phyloP scores from a whole-genome alignment of 192 early-diverging fungal species.

The Backusella mclennaniae region DNA sequence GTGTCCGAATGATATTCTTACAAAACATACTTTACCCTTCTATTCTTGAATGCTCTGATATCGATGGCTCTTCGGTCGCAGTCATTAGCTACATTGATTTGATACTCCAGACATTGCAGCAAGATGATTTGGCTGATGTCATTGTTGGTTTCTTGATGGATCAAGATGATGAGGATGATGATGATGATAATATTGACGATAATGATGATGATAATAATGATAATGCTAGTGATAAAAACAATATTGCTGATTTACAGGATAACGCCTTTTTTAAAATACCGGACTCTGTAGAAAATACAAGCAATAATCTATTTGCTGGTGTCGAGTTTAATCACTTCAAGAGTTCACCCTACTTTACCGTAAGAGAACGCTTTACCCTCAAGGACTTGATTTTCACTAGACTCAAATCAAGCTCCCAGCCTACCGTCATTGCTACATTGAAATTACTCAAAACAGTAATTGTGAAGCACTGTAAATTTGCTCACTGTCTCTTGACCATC shows the following conservation, averaged over 20 bases:
- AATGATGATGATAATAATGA: too few species aligned
- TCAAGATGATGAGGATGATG: slow-evolving; percentile 43
- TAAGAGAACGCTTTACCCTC: slow-evolving; percentile 58
- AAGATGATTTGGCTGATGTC: slow-evolving; percentile 69
- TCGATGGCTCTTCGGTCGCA: slow-evolving; percentile 87
- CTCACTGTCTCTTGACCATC: slow-evolving; percentile 73
- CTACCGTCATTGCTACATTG: slow-evolving; percentile 81
- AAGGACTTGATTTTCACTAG: slow-evolving; percentile 86
- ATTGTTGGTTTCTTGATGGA: slow-evolving; percentile 80
- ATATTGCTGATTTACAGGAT: not conserved
- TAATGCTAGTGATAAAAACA: too few species aligned
- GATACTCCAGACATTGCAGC: slow-evolving; percentile 74
- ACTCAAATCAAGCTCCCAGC: slow-evolving; percentile 84
- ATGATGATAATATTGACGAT: not conserved
- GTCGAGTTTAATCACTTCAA: slow-evolving; percentile 1
- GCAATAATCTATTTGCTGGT: not conserved
- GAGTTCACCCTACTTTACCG: slow-evolving; percentile 14
- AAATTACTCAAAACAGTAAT: slow-evolving; percentile 78
- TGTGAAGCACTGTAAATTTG: slow-evolving; percentile 71
- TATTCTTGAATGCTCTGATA: slow-evolving; percentile 84
- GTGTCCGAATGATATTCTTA: slow-evolving; percentile 77
- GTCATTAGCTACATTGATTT: slow-evolving; percentile 86
- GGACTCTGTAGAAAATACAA: not conserved
- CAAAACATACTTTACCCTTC: slow-evolving; percentile 86
- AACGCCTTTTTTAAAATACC: not conserved